Evolutionary conservation across 805 yeast genomes (phyloP).

Genomic region (Nematodospora valgi): DNA sequence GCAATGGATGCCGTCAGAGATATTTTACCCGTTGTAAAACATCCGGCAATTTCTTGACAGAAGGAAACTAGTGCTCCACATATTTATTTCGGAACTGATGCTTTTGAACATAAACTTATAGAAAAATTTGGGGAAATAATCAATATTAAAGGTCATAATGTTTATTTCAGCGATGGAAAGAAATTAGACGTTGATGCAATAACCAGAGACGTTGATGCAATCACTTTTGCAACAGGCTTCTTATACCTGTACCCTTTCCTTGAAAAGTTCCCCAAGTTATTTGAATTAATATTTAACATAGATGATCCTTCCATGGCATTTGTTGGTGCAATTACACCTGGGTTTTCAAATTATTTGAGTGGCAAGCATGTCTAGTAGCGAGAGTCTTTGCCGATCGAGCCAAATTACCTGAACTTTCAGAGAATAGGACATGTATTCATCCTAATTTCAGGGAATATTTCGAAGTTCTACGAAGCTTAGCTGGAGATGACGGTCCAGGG

Average conservation of each 20-base stretch:
- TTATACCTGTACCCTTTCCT: conserved; percentile 33
- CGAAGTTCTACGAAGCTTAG: conserved; percentile 16
- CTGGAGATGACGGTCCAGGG: conserved; percentile 22
- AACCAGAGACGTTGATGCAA: conserved; percentile 21
- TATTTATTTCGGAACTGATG: conserved; percentile 14
- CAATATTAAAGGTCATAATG: conserved; percentile 15
- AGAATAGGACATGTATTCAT: conserved; percentile 23
- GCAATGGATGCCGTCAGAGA: conserved; percentile 53
- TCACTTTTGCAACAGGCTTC: conserved; percentile 38
- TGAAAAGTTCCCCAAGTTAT: conserved; percentile 24
- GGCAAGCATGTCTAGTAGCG: conserved; percentile 36
- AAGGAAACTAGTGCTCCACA: conserved; percentile 2
- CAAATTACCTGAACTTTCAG: conserved; percentile 21
- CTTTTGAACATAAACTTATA: conserved; percentile 8
- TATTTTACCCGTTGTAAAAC: conserved; percentile 15
- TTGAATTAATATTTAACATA: conserved; percentile 29
- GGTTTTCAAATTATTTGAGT: conserved; percentile 40
- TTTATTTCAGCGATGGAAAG: conserved; percentile 25
- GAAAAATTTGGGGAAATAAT: conserved; percentile 7
- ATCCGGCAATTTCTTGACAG: conserved; percentile 12
- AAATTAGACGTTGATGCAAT: not conserved
- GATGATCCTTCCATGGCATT: conserved; percentile 31
- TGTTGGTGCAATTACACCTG: conserved; percentile 37
- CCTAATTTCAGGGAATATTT: conserved; percentile 21
- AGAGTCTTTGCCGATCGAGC: conserved; percentile 29